Evolutionary conservation across 805 yeast genomes (phyloP), one percentile per base, ranked within the genome.

Genomic region (Ogataea allantospora): DNA sequence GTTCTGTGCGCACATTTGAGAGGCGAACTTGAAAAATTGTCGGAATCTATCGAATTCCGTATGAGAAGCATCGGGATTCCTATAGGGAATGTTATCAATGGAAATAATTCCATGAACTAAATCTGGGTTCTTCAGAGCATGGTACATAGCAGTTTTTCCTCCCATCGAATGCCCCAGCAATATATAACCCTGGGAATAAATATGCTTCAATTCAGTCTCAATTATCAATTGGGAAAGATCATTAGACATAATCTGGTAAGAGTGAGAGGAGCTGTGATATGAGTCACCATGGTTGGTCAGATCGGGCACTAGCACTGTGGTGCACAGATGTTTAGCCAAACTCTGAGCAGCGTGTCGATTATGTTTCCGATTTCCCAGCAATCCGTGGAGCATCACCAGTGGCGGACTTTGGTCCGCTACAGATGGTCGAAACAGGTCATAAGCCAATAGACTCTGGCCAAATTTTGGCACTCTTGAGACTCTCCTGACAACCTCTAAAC

Each of bases 231-330:
- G 53, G 36, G 75, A 79, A n/a, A 91, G 82, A 59, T 91, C 99
- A 2, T 83, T 77, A 0, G 95, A 82, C 70, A 91, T 70, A 2
- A 86, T 63, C 1, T 80, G 77, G 58, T 88, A 84, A 52, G 82
- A 87, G 55, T 85, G 86, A 13, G 82, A 67, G 0, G 62, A 51
- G n/a, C 58, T 56, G 51, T 84, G 95, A 4, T 95, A 95, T 4
- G 95, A 83, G 3, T 72, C 76, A 2, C 99, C 99, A 59, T 91
- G 96, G 61, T 93, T 91, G 40, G 98, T 68, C 40, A 89, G 67
- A 58, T 91, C 98, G 12, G 84, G 66, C 33, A 81, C 70, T 48
- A 74, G 78, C 1, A 84, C 76, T 35, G 77, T 75, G 14, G 86
- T 66, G n/a, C 63, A 56, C 43, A 83, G 55, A 9, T 22, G 24